These are phyloP conservation scores for Durusdinium trenchii DNA, from an alignment of 73 alveolate species.

Conservation along the genomic window DNA sequence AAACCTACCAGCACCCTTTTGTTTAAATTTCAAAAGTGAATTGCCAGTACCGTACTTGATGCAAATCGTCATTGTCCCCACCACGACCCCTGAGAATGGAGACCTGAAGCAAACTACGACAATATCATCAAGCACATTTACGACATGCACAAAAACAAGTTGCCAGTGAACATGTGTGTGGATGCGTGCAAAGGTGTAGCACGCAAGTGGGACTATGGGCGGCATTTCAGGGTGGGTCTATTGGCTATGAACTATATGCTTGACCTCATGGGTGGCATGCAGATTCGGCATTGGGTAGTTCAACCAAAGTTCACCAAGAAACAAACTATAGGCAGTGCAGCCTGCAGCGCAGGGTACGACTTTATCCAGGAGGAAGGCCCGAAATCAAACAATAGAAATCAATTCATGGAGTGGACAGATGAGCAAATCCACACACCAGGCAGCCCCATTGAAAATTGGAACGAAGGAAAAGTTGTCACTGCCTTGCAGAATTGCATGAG, in stretches of 20 bases:
- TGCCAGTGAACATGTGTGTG: not conserved
- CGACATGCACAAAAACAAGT: conserved; percentile 14
- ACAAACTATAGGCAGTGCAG: not conserved
- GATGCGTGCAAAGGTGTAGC: conserved; percentile 26
- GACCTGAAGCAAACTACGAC: not conserved
- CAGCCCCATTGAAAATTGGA: conserved; percentile 48
- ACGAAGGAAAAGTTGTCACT: conserved; percentile 18
- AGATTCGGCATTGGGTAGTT: conserved; percentile 20
- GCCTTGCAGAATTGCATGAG: conserved; percentile 43
- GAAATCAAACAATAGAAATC: conserved; percentile 6
- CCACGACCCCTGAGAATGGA: not conserved
- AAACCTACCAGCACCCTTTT: conserved; percentile 4
- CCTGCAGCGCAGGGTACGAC: conserved; percentile 8
- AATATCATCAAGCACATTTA: conserved; percentile 25
- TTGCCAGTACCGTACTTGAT: conserved; percentile 6
- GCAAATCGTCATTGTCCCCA: conserved; percentile 31
- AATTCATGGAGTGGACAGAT: conserved; percentile 83
- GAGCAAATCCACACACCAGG: conserved; percentile 76
- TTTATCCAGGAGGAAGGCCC: conserved; percentile 58
- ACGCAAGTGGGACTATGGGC: conserved; percentile 17
- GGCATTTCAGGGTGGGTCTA: not conserved
- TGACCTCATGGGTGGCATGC: conserved; percentile 46
- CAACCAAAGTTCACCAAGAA: conserved; percentile 21
- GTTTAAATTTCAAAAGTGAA: not conserved
- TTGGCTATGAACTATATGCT: conserved; percentile 56